Evolutionary conservation across 768 basidiomycete genomes (phyloP), one percentile per base, ranked within the genome.

Genomic region (Leccinum broughii): DNA sequence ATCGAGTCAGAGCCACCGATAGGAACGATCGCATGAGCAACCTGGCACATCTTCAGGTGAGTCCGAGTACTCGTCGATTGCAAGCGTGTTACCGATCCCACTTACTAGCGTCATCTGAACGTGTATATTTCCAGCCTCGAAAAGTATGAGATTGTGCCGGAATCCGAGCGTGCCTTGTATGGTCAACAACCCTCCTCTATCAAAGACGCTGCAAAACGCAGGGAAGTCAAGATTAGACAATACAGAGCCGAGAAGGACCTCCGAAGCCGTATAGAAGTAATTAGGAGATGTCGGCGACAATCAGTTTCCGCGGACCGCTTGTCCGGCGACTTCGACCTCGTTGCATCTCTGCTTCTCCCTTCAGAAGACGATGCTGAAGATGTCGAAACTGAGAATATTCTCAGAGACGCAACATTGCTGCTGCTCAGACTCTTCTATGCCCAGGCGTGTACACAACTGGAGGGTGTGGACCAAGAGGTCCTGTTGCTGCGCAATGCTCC

Each of bases 141-240:
- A 50, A 78, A 78, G 39, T 94, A 93, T 67, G 81, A 83, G 35
- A 79, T 94, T 51, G 75, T 93, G 9, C 80, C 87, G 0, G 79
- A 82, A 34, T 77, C 80, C 3, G 88, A 92, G 65, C 81, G 82
- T 51, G 74, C 72, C 13, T 69, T 93, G 11, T 83, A 87, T 64
- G 77, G 75, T 49, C 80, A 79, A 51, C 80, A 78, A 55, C 64
- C 81, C 10, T 78, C 79, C 9, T 66, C 77, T n/a, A 73, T 87
- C 53, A 73, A 68, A 10, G 90, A 98, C 72, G 83, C 88, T 20
- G 82, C 85, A 1, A 84, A 82, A 68, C 81, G 89, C 58, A 78
- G 97, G 65, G 94, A 96, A 64, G 72, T 88, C 35, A 99, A 97
- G 78, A 97, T 99, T 63, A 87, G 85, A 62, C 95, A 95, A 70